Evolutionary conservation across 2,329 filamentous ascomycete genomes (phyloP).

Genomic region (Juglanconis oblonga): DNA sequence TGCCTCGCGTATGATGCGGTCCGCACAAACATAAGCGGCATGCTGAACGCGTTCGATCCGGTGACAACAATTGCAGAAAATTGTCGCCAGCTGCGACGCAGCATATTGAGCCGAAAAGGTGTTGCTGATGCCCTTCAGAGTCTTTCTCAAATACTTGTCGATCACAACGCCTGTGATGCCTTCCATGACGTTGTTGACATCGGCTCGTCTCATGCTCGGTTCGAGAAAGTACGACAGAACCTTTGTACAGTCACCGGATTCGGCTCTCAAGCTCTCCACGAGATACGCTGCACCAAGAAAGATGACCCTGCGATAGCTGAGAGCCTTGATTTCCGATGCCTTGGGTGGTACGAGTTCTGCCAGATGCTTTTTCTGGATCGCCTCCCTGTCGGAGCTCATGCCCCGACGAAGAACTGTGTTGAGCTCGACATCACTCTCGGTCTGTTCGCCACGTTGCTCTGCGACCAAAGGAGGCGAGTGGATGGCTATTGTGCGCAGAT

Average conservation of each 20-base stretch:
- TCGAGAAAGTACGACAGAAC: constrained; percentile 93
- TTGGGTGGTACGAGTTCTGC: constrained; percentile 71
- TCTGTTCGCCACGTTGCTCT: constrained; percentile 82
- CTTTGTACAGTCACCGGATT: constrained; percentile 85
- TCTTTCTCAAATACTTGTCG: constrained; percentile 74
- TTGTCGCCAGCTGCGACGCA: constrained; percentile 79
- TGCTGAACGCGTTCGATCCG: constrained; percentile 89
- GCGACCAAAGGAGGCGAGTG: constrained; percentile 85
- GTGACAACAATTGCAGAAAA: constrained; percentile 90
- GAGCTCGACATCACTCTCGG: constrained; percentile 94
- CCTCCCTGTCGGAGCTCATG: constrained; percentile 73
- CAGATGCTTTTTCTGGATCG: constrained; percentile 77
- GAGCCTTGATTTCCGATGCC: constrained; percentile 71
- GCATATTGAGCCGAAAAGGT: constrained; percentile 88
- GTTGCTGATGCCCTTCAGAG: constrained; percentile 66
- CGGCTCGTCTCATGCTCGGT: constrained; percentile 68
- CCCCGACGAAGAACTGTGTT: constrained; percentile 90
- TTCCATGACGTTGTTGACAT: constrained; percentile 64
- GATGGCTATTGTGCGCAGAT: constrained; percentile 79
- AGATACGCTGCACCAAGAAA: constrained; percentile 90
- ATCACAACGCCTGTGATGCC: constrained; percentile 66
- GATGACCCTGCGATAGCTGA: constrained; percentile 87
- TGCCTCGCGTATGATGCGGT: constrained; percentile 78
- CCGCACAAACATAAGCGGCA: constrained; percentile 77
- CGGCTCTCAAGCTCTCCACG: constrained; percentile 83